Evolutionary conservation across 1,284 basidiomycete genomes (phyloP).

Genomic region (Puccinia brachypodii): DNA sequence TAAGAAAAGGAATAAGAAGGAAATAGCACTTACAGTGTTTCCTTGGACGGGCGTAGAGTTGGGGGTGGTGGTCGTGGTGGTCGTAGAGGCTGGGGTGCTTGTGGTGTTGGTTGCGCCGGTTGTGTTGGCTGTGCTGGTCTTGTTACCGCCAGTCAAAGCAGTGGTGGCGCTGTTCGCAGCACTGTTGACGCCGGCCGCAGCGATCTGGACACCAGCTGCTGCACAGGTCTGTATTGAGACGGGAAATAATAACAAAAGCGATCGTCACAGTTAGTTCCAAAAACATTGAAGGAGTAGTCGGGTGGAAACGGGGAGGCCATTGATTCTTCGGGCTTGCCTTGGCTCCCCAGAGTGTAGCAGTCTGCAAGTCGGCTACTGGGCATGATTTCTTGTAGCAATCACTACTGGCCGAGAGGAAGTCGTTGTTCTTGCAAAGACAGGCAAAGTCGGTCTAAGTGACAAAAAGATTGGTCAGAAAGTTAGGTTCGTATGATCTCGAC

Average conservation of each 20-base stretch:
- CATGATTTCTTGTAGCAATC: slow-evolving; percentile 3
- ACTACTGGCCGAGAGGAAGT: not conserved
- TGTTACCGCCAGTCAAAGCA: not conserved
- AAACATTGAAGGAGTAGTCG: no score
- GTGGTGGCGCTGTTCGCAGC: not conserved
- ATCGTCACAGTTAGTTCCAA: no score
- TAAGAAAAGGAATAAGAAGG: not conserved
- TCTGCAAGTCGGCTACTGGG: not conserved
- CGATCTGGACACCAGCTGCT: not conserved
- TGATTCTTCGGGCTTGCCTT: not conserved
- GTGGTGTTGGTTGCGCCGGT: not conserved
- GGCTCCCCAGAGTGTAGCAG: slow-evolving; percentile 8
- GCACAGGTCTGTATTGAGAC: not conserved
- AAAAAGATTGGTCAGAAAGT: not conserved
- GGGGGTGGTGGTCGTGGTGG: not conserved
- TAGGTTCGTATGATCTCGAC: not conserved
- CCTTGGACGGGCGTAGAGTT: not conserved
- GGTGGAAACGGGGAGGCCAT: not conserved
- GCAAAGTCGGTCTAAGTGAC: slow-evolving; percentile 24
- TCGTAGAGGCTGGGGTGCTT: not conserved
- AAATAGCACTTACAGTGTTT: not conserved
- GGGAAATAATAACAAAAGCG: not conserved
- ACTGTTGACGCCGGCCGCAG: not conserved
- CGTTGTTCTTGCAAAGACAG: slow-evolving; percentile 38
- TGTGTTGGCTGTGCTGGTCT: not conserved